A percentile compares a stretch with the other conserved stretches of the same genome.
Conservation (phyloP, 2,329 filamentous ascomycete species). For the Akanthomyces dipterigenus region DNA sequence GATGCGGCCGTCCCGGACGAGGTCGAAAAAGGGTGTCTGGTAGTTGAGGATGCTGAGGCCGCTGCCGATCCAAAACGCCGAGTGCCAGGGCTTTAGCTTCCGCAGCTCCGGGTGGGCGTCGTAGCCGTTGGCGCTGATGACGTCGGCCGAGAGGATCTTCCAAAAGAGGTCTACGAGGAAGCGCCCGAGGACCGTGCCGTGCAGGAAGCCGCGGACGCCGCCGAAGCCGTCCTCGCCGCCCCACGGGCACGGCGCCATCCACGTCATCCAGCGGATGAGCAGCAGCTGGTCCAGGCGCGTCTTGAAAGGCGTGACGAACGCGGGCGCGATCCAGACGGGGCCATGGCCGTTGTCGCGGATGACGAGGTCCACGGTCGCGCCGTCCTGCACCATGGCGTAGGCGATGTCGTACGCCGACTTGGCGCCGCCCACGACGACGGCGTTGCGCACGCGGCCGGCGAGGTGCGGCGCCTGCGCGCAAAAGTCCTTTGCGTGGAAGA, state of each 20-base stretch:
- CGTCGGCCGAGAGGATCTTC: slow-evolving; percentile 39
- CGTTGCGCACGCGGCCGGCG: slow-evolving; percentile 16
- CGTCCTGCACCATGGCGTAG: slow-evolving; percentile 44
- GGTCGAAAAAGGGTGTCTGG: slow-evolving; percentile 41
- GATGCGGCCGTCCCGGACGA: slow-evolving; percentile 42
- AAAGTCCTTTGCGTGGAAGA: slow-evolving; percentile 41
- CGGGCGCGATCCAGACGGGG: slow-evolving; percentile 46
- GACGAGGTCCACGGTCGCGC: slow-evolving; percentile 43
- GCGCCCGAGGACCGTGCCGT: slow-evolving; percentile 42
- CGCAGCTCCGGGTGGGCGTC: slow-evolving; percentile 32
- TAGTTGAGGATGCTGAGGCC: slow-evolving; percentile 49
- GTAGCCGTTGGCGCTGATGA: slow-evolving; percentile 39
- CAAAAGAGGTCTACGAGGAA: slow-evolving; percentile 43
- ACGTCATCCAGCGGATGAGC: slow-evolving; percentile 49
- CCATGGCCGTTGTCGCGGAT: slow-evolving; percentile 44
- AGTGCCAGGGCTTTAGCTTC: slow-evolving; percentile 35
- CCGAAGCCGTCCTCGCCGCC: slow-evolving; percentile 47
- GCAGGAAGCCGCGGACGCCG: slow-evolving; percentile 39
- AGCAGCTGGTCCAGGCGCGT: slow-evolving; percentile 52
- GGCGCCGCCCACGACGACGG: slow-evolving; percentile 46
- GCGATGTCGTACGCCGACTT: slow-evolving; percentile 55
- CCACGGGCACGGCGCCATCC: slow-evolving; percentile 62
- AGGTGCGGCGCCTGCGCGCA: slow-evolving; percentile 26
- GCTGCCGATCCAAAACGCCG: slow-evolving; percentile 41
- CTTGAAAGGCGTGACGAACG: slow-evolving; percentile 55